A percentile compares a stretch with the other conserved stretches of the same genome.
Conservation (phyloP, 305 asterid genomes). For the Solanum aculeatissimum region DNA sequence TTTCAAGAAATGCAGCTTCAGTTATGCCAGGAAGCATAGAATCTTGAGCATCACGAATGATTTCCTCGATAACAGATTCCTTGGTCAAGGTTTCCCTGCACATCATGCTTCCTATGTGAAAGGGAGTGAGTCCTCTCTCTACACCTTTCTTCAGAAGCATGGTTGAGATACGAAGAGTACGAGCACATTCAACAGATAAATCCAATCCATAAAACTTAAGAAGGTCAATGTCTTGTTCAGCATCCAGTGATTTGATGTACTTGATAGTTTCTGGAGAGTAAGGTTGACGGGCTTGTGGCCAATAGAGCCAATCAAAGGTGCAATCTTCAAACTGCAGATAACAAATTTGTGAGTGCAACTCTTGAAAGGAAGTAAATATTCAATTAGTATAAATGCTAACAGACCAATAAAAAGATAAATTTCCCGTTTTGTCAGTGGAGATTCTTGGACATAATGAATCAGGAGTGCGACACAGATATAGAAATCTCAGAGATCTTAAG, state of each 20-base stretch:
- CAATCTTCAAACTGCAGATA: conserved; percentile 57
- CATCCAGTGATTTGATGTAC: conserved; percentile 50
- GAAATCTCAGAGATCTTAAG: background rate
- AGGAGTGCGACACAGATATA: background rate
- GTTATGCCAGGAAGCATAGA: conserved; percentile 33
- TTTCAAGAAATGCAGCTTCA: conserved; percentile 42
- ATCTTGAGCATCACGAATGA: conserved; percentile 32
- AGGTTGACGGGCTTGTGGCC: conserved; percentile 65
- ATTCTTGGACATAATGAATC: background rate
- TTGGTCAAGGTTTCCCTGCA: conserved; percentile 61
- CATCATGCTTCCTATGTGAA: conserved; percentile 49
- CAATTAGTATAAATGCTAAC: background rate
- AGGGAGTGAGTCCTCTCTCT: conserved; percentile 42
- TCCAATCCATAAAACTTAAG: conserved; percentile 44
- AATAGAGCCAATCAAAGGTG: conserved; percentile 73
- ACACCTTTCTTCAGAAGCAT: conserved; percentile 70
- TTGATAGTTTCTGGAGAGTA: conserved; percentile 34
- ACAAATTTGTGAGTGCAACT: background rate
- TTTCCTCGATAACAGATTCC: conserved; percentile 46
- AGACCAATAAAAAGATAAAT: background rate
- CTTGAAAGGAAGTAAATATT: background rate
- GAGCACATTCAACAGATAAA: conserved; percentile 37
- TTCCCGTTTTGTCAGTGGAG: background rate
- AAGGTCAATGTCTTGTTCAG: conserved; percentile 42
- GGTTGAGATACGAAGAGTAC: conserved; percentile 52